Base-by-base conservation (phyloP, 176 grass and related monocot species). In the Leersia perrieri region DNA sequence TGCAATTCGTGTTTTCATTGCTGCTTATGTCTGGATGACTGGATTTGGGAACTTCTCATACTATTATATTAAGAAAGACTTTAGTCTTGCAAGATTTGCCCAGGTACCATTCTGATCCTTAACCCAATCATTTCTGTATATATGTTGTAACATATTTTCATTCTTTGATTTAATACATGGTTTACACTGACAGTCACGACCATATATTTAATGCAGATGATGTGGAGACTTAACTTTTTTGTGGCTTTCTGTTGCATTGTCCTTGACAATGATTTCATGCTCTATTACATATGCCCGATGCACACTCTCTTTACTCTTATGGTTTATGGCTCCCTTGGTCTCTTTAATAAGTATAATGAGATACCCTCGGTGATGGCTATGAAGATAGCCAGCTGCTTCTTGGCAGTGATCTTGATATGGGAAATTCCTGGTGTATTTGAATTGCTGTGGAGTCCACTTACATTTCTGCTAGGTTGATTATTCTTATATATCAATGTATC, bases 11-110 rank as follows among this genome's bases (percentile, higher is more conserved):
- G 64, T 97, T 23, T 97, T 97, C 65, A 97, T 97, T 63, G 90
- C 94, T 63, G 80, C 80, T 60, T 97, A 93, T 87, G 94, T 93
- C 38, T 97, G 94, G 94, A 97, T 97, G 94, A 97, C 94, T 73
- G 94, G 90, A 84, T 97, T 97, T 85, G 94, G 94, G 72, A 97
- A 97, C 71, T 97, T 97, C 77, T 97, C 90, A 57, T 97, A 97
- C 61, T 97, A 97, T 38, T 97, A 97, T 55, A 88, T 87, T 30
- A 77, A 82, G 68, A 97, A 97, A 78, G 94, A 97, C 71, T 97
- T 97, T 62, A 93, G 94, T 67, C 44, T 97, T 58, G 88, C 83
- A 76, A 81, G 94, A 80, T 97, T 97, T 87, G 83, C 80, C 80
- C 94, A 97, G 94, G 94, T 97, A 58, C 68, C 35, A 77, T 60